Base-by-base conservation (phyloP, 169 alveolate genomes). In the Theileria equi region DNA sequence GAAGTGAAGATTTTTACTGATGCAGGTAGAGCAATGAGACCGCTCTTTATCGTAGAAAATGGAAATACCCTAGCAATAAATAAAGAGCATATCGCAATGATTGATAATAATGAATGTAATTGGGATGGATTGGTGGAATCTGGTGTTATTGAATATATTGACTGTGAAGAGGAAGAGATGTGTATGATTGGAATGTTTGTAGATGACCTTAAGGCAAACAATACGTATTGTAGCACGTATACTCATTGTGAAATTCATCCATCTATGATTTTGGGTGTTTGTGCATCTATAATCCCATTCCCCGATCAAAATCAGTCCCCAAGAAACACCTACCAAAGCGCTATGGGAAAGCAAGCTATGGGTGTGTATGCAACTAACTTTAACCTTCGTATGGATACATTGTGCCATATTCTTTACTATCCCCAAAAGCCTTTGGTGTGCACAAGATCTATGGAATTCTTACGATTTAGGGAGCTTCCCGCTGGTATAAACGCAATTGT, bases 231-330 rank as follows among this genome's bases (percentile, higher is more conserved):
- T 58, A 84, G 88, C 54, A 94, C 97, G 19, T 98, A 94, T 88
- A 98, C 99, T 19, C 99, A 98, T 76, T 97, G 99, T 72, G 99
- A 98, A 93, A 98, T 98, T 57, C 99, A 98, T 82, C 99, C 99
- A 1, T 95, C 99, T 5, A 90, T 98, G 97, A 97, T 98, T 31
- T 85, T 98, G 65, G 99, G 99, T 6, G 98, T 98, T n/a, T 97
- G 99, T 82, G 99, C 99, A 19, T 93, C 98, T 19, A 96, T 98
- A 45, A 98, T 98, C 49, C 99, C 99, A 13, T 98, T 97, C 80
- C 99, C 99, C 8, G 99, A 98, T 84, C 99, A 98, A 87, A 98
- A 98, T 86, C 98, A 97, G 91, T 93, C 98, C 19, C 99, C 99
- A 0, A 92, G 99, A 81, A 98, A 98, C 82, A 96, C 98, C 0